A percentile compares a stretch with the other conserved stretches of the same genome.
These are phyloP conservation scores for Ceratobasidium sp. DNA, from an alignment of 1,284 basidiomycete genomes.

Conservation along the genomic window DNA sequence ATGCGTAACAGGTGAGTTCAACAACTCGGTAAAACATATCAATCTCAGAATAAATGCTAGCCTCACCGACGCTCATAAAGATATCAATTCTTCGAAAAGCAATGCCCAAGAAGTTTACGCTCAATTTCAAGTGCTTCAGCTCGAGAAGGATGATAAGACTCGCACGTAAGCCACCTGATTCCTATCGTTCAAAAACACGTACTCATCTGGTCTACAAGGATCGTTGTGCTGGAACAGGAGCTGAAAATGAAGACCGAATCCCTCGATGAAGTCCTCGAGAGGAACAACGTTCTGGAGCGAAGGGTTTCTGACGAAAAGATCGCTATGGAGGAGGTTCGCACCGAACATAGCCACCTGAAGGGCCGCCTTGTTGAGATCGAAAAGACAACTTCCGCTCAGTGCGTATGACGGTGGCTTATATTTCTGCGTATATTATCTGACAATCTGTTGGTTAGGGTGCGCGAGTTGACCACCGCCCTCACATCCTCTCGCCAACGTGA, in stretches of 20 bases:
- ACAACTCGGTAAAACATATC: background rate
- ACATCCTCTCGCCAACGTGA: background rate
- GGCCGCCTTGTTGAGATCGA: conserved; percentile 8
- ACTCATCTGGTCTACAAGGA: background rate
- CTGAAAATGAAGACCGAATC: background rate
- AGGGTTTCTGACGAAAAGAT: background rate
- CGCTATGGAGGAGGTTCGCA: background rate
- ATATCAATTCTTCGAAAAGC: background rate
- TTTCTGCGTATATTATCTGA: background rate
- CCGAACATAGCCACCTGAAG: conserved; percentile 2
- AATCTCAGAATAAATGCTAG: background rate
- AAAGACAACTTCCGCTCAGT: background rate
- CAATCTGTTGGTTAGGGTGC: background rate
- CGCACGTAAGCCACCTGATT: background rate
- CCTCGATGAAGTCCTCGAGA: conserved; percentile 41
- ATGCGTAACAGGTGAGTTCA: conserved; percentile 8
- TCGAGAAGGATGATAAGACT: background rate
- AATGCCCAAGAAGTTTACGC: background rate
- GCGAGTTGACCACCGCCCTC: background rate
- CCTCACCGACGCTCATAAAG: background rate
- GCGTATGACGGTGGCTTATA: background rate
- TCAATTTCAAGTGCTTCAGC: conserved; percentile 7
- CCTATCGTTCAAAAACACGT: background rate
- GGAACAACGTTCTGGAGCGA: conserved; percentile 37
- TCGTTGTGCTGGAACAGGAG: conserved; percentile 1